Base-by-base conservation (phyloP, 768 basidiomycete genomes). In the Trametes maxima region DNA sequence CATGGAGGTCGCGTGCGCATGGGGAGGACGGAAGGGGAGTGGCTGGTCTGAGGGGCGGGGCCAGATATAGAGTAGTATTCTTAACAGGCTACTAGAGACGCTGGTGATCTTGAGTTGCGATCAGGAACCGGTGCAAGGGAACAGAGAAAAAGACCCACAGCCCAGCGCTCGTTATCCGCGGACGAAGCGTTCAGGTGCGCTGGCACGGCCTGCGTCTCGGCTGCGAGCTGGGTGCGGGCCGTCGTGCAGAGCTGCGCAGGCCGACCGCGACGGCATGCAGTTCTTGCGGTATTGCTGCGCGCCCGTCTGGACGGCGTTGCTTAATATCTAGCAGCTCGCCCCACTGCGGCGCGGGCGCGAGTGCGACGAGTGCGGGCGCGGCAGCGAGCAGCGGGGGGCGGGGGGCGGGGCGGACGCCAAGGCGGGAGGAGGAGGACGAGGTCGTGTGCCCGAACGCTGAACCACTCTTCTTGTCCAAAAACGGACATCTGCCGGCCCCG, bases 21-120 rank as follows among this genome's bases (percentile, higher is more conserved):
- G 64, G 21, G 33, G 37, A 13, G 46, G 45, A 33, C 50, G 60
- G 5, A 67, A 53, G 37, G 54, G 3, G 74, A 60, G 7, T 62
- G 54, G 48, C 53, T 67, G 3, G 75, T 76, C 3, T 37, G 55
- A 1, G 42, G 64, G 49, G 55, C 22, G 22, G n/a, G 22, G 22
- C 28, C 39, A 24, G 14, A 45, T 33, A 33, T 25, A 33, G 13
- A 25, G 10, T 2, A 25, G 8, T 16, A 24, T 16, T 17, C 36
- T 24, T 12, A 13, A 40, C n/a, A 7, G 10, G 19, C 13, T 6
- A 22, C 24, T 13, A 17, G 33, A 16, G 45, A 13, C 45, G 45
- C 33, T 46, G 44, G 55, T 35, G 55, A 56, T 56, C 55, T 22
- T 14, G 45, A 43, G 36, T n/a, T 37, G 33, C 46, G 46, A 56